phyloP scores from a whole-genome alignment of 768 basidiomycete genomes.

The Glaciozyma martinii region DNA sequence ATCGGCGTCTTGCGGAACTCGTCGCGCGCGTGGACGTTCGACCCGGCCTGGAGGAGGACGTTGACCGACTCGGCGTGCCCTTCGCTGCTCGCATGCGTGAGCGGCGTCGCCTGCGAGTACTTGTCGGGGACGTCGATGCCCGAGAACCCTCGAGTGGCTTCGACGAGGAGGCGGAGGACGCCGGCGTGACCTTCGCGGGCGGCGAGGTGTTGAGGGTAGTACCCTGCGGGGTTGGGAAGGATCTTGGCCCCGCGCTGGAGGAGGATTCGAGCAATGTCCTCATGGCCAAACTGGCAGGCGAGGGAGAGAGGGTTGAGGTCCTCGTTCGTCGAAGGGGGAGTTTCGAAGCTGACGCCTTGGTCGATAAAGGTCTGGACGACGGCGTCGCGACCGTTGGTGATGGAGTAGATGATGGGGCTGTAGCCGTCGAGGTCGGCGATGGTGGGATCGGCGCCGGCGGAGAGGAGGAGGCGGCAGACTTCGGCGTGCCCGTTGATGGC shows the following conservation, averaged over 20 bases:
- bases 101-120: slow-evolving; percentile 96
- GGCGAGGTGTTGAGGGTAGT: slow-evolving; percentile 92
- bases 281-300: slow-evolving; percentile 80
- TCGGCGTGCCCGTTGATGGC: slow-evolving; percentile 79
- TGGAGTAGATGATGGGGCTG: slow-evolving; percentile 87
- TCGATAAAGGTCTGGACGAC: slow-evolving; percentile 77
- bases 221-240: slow-evolving; percentile 83
- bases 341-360: slow-evolving; percentile 57
- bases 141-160: slow-evolving; percentile 46
- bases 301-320: slow-evolving; percentile 81
- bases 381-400: slow-evolving; percentile 68
- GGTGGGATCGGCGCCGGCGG: slow-evolving; percentile 55
- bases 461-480: slow-evolving; percentile 67
- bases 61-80: slow-evolving; percentile 65
- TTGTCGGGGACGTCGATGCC: slow-evolving; percentile 86
- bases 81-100: slow-evolving; percentile 87
- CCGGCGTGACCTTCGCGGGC: slow-evolving; percentile 81
- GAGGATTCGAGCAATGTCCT: slow-evolving; percentile 68
- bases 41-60: slow-evolving; percentile 70
- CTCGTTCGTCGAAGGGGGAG: slow-evolving; percentile 48
- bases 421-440: slow-evolving; percentile 85
- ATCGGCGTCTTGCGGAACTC: slow-evolving; percentile 76
- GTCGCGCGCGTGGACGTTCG: slow-evolving; percentile 65
- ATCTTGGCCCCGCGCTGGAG: slow-evolving; percentile 68
- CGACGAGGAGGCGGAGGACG: slow-evolving; percentile 67